Evolutionary conservation across 179 eudicot genomes (phyloP).

Genomic region (Sideroxylon spinosum): DNA sequence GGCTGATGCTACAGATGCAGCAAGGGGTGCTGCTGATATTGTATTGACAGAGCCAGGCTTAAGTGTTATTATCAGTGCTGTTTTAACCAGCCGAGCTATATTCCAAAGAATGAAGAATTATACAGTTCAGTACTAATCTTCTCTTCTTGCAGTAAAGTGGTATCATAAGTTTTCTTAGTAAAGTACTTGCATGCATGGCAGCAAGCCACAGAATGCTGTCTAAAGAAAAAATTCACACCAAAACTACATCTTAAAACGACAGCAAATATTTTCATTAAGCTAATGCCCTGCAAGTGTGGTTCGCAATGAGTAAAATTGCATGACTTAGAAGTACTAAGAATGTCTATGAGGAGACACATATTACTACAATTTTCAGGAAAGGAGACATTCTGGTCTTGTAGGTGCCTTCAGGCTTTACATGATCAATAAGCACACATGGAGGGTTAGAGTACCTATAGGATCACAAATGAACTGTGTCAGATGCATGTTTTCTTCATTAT

Average conservation of each 20-base stretch:
- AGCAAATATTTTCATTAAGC: neutral
- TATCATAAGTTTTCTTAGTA: neutral
- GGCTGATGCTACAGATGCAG: conserved; percentile 84
- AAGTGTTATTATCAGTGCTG: conserved; percentile 75
- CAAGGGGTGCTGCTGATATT: conserved; percentile 72
- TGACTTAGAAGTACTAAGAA: conserved; percentile 1
- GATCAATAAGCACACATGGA: conserved; percentile 10
- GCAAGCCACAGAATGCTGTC: neutral
- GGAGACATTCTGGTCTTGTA: neutral
- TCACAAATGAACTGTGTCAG: too few relatives aligned
- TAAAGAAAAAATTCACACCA: neutral
- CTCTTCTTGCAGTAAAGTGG: neutral
- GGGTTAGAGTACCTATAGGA: neutral
- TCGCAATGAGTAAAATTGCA: neutral
- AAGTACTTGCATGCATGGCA: too few relatives aligned
- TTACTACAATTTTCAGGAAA: neutral
- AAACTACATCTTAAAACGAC: conserved; percentile 7
- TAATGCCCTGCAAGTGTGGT: neutral
- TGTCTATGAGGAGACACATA: neutral
- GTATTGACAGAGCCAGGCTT: conserved; percentile 74
- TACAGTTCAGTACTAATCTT: conserved; percentile 34
- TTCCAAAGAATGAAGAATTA: conserved; percentile 77
- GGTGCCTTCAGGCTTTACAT: neutral
- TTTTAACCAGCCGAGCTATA: conserved; percentile 74
- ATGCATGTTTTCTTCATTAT: neutral